Conservation (phyloP, 768 basidiomycete genomes). For the Suillus weaverae region DNA sequence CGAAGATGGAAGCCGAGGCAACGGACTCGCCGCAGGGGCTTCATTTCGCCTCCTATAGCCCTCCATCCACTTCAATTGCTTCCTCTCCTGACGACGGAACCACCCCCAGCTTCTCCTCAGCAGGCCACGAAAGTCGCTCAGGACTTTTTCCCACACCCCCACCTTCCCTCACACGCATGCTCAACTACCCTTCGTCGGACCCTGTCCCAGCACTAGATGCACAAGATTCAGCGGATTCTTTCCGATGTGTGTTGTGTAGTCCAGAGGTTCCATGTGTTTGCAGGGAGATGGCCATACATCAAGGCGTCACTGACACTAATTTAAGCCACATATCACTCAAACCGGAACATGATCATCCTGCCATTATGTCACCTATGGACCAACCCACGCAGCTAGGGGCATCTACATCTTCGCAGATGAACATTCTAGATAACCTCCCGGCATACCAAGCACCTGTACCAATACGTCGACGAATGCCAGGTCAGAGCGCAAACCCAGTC, state of each 20-base stretch:
- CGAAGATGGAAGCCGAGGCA: slow-evolving; percentile 29
- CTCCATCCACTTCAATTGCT: slow-evolving; percentile 47
- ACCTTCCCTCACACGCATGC: slow-evolving; percentile 30
- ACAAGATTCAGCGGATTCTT: slow-evolving; percentile 32
- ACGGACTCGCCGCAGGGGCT: slow-evolving; percentile 19
- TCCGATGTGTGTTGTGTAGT: slow-evolving; percentile 72
- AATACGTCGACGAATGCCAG: slow-evolving; percentile 57
- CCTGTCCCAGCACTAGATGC: slow-evolving; percentile 34
- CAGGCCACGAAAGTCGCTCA: slow-evolving; percentile 24
- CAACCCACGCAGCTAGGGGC: slow-evolving; percentile 29
- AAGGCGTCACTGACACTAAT: slow-evolving; percentile 31
- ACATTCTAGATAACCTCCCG: slow-evolving; percentile 75
- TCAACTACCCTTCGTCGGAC: slow-evolving; percentile 38
- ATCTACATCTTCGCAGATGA: slow-evolving; percentile 37
- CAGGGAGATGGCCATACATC: slow-evolving; percentile 60
- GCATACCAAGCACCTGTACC: slow-evolving; percentile 82
- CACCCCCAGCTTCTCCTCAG: slow-evolving; percentile 33
- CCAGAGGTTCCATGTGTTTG: slow-evolving; percentile 75
- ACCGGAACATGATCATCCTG: slow-evolving; percentile 16
- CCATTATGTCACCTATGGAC: slow-evolving; percentile 21
- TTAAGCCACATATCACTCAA: slow-evolving; percentile 13
- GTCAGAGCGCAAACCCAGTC: slow-evolving; percentile 44
- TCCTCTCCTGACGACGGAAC: slow-evolving; percentile 49
- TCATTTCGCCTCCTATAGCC: slow-evolving; percentile 26
- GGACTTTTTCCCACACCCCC: slow-evolving; percentile 30